phyloP scores from a whole-genome alignment of 2,329 filamentous ascomycete genomes.

The Phyllosticta citribraziliensis region DNA sequence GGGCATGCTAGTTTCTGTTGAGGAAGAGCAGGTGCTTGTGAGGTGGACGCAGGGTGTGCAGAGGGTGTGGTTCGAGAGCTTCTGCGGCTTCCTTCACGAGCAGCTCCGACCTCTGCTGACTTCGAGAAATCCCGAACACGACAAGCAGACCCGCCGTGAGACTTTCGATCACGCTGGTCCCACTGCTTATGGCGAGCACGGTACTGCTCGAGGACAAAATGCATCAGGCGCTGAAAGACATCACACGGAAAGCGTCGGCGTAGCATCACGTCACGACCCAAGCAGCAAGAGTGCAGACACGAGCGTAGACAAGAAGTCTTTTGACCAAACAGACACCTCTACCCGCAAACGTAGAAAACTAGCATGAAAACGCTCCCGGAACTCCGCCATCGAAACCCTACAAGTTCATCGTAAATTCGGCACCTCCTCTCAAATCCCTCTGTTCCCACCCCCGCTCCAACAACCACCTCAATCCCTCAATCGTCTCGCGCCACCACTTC shows the following conservation, averaged over 20 bases:
- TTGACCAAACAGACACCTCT: background rate
- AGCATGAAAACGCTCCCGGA: background rate
- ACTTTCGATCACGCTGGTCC: no score
- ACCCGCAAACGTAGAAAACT: background rate
- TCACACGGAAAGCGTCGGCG: background rate
- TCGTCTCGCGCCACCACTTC: conserved; percentile 8
- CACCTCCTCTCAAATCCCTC: background rate
- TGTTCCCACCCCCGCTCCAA: background rate
- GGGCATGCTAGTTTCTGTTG: conserved; percentile 28
- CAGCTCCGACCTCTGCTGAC: background rate
- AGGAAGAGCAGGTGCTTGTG: conserved; percentile 29
- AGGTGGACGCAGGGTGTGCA: conserved; percentile 72
- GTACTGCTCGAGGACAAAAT: background rate
- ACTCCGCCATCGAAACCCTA: background rate
- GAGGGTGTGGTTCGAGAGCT: conserved; percentile 70
- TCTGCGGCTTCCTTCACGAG: conserved; percentile 34
- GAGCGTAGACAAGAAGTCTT: background rate
- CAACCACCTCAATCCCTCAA: conserved; percentile 3
- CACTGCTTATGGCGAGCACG: background rate
- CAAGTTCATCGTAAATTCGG: background rate
- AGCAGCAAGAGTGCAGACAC: background rate
- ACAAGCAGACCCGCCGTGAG: background rate
- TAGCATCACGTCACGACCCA: background rate
- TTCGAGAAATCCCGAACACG: background rate
- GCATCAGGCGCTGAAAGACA: background rate